A percentile compares a stretch with the other conserved stretches of the same genome.
phyloP scores from a whole-genome alignment of 1,139 yeast genomes.

The Blastobotrys aristatus region DNA sequence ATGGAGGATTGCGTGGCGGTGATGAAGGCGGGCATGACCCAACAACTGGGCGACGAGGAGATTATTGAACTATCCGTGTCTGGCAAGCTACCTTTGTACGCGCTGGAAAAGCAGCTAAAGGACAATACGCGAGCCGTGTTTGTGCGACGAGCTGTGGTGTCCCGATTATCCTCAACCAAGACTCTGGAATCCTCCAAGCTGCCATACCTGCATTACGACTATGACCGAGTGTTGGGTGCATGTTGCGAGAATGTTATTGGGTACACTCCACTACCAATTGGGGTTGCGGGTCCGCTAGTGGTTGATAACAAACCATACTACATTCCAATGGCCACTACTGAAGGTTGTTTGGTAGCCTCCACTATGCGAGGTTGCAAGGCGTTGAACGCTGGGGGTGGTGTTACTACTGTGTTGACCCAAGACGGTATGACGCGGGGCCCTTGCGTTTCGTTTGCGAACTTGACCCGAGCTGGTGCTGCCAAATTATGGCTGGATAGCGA shows the following conservation, averaged over 20 bases:
- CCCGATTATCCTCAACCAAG: conserved; percentile 77
- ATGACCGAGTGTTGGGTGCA: conserved; percentile 95
- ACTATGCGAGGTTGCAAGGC: conserved; percentile 99
- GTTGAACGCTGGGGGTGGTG: conserved; percentile 96
- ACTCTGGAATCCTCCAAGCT: conserved; percentile 64
- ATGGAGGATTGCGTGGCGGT: conserved; percentile 60
- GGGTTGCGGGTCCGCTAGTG: conserved; percentile 94
- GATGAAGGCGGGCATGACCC: conserved; percentile 68
- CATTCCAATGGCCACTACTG: conserved; percentile 99
- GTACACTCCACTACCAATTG: conserved; percentile 91
- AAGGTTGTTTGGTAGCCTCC: conserved; percentile 96
- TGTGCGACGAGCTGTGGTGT: conserved; percentile 87
- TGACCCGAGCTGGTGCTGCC: conserved; percentile 88
- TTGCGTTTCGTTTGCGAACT: conserved; percentile 80
- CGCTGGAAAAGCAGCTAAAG: conserved; percentile 83
- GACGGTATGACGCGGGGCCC: conserved; percentile 99
- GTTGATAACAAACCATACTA: conserved; percentile 84
- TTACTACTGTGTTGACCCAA: conserved; percentile 79
- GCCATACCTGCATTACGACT: conserved; percentile 82
- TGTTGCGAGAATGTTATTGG: conserved; percentile 99
- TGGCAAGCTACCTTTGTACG: conserved; percentile 86
- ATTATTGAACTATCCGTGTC: conserved; percentile 62
- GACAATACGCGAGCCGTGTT: conserved; percentile 89
- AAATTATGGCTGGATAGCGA: conserved; percentile 94
- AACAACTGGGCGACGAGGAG: conserved; percentile 64